phyloP scores from a whole-genome alignment of 2,329 filamentous ascomycete genomes.

The Aspergillus sp. region DNA sequence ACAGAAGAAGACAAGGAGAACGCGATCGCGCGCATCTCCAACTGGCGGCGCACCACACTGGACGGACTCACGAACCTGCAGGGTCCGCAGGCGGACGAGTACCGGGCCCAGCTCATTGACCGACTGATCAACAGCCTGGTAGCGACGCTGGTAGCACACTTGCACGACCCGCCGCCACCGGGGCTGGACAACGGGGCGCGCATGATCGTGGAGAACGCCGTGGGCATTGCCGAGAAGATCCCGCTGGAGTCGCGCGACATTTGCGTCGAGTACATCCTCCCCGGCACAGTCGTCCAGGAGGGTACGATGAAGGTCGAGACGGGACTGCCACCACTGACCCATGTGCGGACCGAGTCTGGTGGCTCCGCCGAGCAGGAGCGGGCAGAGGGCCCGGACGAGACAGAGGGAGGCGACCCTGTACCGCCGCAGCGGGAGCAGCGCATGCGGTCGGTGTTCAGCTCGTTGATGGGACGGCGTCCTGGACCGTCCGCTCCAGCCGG shows the following conservation, averaged over 20 bases:
- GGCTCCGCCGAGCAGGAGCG: slow-evolving; percentile 23
- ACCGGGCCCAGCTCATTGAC: slow-evolving; percentile 69
- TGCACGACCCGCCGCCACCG: slow-evolving; percentile 73
- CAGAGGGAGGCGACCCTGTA: slow-evolving; percentile 24
- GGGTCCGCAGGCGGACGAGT: slow-evolving; percentile 64
- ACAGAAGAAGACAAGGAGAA: slow-evolving; percentile 89
- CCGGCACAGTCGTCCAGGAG: slow-evolving; percentile 68
- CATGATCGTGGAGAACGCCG: slow-evolving; percentile 89
- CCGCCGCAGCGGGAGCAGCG: not conserved
- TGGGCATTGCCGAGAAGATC: slow-evolving; percentile 81
- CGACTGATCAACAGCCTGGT: slow-evolving; percentile 69
- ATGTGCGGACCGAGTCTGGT: slow-evolving; percentile 4
- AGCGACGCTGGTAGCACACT: slow-evolving; percentile 68
- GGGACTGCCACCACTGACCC: slow-evolving; percentile 60
- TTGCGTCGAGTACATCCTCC: slow-evolving; percentile 79
- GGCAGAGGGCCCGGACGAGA: not conserved
- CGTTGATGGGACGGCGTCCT: slow-evolving; percentile 35
- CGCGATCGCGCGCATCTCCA: slow-evolving; percentile 80
- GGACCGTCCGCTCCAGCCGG: slow-evolving; percentile 19
- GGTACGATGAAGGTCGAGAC: slow-evolving; percentile 83
- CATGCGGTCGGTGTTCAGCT: slow-evolving; percentile 47
- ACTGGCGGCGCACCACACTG: slow-evolving; percentile 89
- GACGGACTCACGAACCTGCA: slow-evolving; percentile 81
- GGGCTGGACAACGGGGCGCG: slow-evolving; percentile 85
- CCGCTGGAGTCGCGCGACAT: slow-evolving; percentile 91